Conservation (phyloP, 2,329 filamentous ascomycete genomes). For the Dryadomyces sulphureus region DNA sequence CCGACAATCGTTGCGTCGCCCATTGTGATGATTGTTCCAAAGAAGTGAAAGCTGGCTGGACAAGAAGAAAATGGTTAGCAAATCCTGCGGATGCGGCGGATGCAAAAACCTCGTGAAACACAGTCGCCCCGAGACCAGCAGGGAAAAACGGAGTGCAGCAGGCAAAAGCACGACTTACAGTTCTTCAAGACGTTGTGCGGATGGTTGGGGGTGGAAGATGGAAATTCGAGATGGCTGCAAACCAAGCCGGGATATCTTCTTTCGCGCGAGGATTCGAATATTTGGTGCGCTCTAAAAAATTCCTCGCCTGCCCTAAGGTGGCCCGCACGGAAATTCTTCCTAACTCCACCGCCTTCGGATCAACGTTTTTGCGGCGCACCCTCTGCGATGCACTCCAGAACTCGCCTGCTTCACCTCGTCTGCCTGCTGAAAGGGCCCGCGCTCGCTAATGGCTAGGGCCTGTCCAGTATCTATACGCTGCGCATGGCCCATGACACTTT, state of each 20-base stretch:
- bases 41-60: slow-evolving; percentile 2
- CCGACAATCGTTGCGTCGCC: slow-evolving; percentile 69
- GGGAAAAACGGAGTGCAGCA: neutral
- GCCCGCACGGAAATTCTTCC: slow-evolving; percentile 6
- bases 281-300: slow-evolving; percentile 13
- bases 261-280: slow-evolving; percentile 4
- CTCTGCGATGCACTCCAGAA: neutral
- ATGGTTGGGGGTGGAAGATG: slow-evolving; percentile 9
- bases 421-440: too few relatives aligned
- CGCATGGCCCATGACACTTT: too few relatives aligned
- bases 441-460: too few relatives aligned
- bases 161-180: slow-evolving; percentile 5
- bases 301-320: slow-evolving; percentile 11
- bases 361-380: slow-evolving; percentile 6
- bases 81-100: too few relatives aligned
- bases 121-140: neutral
- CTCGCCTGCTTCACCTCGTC: neutral
- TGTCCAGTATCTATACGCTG: too few relatives aligned
- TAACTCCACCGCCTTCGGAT: slow-evolving; percentile 4
- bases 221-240: slow-evolving; percentile 5
- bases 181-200: slow-evolving; percentile 9
- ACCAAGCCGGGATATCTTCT: slow-evolving; percentile 8
- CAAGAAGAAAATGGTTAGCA: neutral
- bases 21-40: slow-evolving; percentile 42
- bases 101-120: neutral